Evolutionary conservation across 768 basidiomycete genomes (phyloP).

Genomic region (Boletus rex-veris): DNA sequence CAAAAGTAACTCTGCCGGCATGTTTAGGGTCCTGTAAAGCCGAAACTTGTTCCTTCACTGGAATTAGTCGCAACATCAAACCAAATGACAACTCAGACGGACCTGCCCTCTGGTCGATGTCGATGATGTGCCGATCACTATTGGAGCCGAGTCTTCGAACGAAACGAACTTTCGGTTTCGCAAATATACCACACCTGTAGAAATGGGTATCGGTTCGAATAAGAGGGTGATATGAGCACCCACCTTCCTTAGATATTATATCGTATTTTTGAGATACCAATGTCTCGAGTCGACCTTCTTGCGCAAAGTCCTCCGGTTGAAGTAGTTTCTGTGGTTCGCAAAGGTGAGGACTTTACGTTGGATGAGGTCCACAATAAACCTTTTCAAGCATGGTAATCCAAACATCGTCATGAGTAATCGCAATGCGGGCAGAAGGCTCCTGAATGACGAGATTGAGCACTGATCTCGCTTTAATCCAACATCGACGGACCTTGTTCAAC

Average conservation of each 20-base stretch:
- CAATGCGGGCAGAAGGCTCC: background rate
- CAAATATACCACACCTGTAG: conserved; percentile 3
- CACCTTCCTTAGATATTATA: background rate
- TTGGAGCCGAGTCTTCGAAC: too few species aligned
- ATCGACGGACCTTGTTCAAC: background rate
- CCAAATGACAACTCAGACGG: too few species aligned
- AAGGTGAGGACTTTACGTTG: background rate
- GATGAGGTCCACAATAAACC: background rate
- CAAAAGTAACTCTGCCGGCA: too few species aligned
- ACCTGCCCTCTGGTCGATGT: background rate
- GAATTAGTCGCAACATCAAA: too few species aligned
- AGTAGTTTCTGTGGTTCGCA: background rate
- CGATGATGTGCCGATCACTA: too few species aligned
- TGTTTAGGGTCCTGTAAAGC: too few species aligned
- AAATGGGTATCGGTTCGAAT: background rate
- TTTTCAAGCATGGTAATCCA: conserved; percentile 8
- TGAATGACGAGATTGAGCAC: background rate
- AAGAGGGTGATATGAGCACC: background rate
- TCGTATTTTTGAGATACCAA: background rate
- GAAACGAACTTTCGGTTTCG: conserved; percentile 7
- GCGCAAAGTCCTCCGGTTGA: background rate
- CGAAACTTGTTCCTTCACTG: too few species aligned
- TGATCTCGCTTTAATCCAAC: background rate
- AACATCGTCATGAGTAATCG: conserved; percentile 5
- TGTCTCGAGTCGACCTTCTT: conserved; percentile 1